phyloP scores from a whole-genome alignment of 441 rosid species.

The Croton laevigatus region DNA sequence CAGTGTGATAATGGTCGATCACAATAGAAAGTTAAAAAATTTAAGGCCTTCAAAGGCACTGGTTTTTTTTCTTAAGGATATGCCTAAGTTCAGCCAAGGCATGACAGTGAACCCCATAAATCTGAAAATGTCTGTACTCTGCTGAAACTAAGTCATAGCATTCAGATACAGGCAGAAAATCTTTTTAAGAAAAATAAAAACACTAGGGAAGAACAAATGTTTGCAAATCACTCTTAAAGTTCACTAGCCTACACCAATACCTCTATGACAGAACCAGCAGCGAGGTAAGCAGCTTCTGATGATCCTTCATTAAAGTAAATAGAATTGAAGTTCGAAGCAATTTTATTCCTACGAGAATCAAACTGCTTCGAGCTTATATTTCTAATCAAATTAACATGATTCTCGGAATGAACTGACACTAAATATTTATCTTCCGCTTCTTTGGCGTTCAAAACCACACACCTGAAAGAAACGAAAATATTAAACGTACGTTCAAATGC shows the following conservation, averaged over 20 bases:
- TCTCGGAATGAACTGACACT: conserved; percentile 54
- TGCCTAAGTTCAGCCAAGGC: neutral
- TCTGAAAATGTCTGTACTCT: neutral
- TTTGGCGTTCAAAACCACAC: conserved; percentile 62
- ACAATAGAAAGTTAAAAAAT: neutral
- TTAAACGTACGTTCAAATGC: neutral
- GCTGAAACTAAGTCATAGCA: neutral
- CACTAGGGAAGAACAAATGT: neutral
- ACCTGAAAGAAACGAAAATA: conserved; percentile 42
- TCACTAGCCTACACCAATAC: conserved; percentile 30
- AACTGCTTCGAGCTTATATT: conserved; percentile 59
- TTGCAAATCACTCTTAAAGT: neutral
- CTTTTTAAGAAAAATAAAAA: neutral
- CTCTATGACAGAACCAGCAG: conserved; percentile 89
- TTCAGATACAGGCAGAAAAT: neutral
- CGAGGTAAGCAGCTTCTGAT: conserved; percentile 78
- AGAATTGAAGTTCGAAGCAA: conserved; percentile 63
- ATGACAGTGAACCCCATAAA: neutral
- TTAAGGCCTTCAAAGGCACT: neutral
- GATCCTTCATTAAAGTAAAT: conserved; percentile 84
- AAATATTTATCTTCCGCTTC: conserved; percentile 66
- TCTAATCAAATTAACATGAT: conserved; percentile 61
- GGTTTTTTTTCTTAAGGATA: too few relatives aligned
- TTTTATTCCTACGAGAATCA: conserved; percentile 44
- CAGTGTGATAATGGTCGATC: too few relatives aligned